Conservation (phyloP, 2,329 filamentous ascomycete genomes). For the Pseudogymnoascus sp. region DNA sequence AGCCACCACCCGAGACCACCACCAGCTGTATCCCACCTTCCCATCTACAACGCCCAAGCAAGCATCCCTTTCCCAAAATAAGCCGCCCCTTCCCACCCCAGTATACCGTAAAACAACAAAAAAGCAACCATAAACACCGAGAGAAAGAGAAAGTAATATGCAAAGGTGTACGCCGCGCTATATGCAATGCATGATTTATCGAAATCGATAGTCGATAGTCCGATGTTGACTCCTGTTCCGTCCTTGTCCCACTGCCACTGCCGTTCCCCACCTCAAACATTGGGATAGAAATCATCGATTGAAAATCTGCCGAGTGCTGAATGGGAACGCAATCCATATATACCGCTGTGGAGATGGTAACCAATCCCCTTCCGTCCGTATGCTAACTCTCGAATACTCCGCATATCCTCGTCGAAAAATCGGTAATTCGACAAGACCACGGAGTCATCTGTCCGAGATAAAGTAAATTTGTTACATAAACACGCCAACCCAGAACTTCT, state of each 20-base stretch:
- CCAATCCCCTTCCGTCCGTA: not conserved
- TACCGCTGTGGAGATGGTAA: not conserved
- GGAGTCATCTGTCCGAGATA: not conserved
- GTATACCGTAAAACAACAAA: not conserved
- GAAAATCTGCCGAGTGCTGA: not conserved
- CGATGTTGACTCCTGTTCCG: not conserved
- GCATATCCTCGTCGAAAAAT: not conserved
- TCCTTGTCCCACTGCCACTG: not conserved
- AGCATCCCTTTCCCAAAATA: not conserved
- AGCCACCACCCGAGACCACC: not conserved
- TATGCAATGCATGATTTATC: not conserved
- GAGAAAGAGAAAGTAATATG: not conserved
- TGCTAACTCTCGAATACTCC: not conserved
- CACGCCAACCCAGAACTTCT: constrained; percentile 54
- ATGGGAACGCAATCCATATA: not conserved
- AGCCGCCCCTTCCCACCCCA: not conserved
- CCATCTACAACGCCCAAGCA: not conserved
- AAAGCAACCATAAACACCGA: not conserved
- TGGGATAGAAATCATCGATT: not conserved
- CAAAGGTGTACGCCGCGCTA: constrained; percentile 3
- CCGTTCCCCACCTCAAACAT: not conserved
- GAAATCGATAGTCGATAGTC: not conserved
- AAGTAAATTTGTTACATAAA: constrained; percentile 30
- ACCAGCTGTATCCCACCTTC: not conserved
- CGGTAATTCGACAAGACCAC: not conserved